Conservation (phyloP, 176 grass and related monocot species). For the Paspalum notatum region DNA sequence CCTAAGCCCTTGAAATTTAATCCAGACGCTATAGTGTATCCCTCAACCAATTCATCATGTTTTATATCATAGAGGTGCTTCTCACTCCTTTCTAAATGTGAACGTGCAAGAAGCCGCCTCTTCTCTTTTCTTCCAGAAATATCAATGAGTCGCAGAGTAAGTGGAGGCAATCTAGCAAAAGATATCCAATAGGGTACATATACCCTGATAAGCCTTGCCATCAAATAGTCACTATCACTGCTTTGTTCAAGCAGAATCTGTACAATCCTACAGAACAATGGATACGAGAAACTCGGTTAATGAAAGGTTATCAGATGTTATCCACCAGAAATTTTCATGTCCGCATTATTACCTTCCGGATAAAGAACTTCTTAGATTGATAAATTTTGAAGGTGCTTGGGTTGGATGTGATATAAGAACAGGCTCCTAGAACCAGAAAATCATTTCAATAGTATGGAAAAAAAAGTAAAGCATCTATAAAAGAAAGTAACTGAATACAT, state of each 20-base stretch:
- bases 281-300: slow-evolving; percentile 18
- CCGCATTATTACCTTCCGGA: slow-evolving; percentile 73
- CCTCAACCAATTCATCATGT: slow-evolving; percentile 86
- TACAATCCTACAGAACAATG: slow-evolving; percentile 60
- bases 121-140: slow-evolving; percentile 70
- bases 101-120: slow-evolving; percentile 35
- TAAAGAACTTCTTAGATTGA: slow-evolving; percentile 76
- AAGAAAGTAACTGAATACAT: slow-evolving; percentile 43
- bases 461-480: slow-evolving; percentile 17
- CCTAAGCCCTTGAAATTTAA: slow-evolving; percentile 83
- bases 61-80: slow-evolving; percentile 75
- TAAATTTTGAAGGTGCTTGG: slow-evolving; percentile 69
- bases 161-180: slow-evolving; percentile 75
- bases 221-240: slow-evolving; percentile 77
- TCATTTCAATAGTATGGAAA: slow-evolving; percentile 38
- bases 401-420: slow-evolving; percentile 90
- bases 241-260: slow-evolving; percentile 93
- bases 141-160: slow-evolving; percentile 63
- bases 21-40: slow-evolving; percentile 88
- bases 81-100: slow-evolving; percentile 57
- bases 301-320: slow-evolving; percentile 37
- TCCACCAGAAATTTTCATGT: slow-evolving; percentile 26
- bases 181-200: slow-evolving; percentile 99
- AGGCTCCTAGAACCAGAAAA: slow-evolving; percentile 70
- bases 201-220: slow-evolving; percentile 78